Evolutionary conservation across 139 green algal species (phyloP), one percentile per base, ranked within the genome.

Genomic region (Pleodorina starrii): DNA sequence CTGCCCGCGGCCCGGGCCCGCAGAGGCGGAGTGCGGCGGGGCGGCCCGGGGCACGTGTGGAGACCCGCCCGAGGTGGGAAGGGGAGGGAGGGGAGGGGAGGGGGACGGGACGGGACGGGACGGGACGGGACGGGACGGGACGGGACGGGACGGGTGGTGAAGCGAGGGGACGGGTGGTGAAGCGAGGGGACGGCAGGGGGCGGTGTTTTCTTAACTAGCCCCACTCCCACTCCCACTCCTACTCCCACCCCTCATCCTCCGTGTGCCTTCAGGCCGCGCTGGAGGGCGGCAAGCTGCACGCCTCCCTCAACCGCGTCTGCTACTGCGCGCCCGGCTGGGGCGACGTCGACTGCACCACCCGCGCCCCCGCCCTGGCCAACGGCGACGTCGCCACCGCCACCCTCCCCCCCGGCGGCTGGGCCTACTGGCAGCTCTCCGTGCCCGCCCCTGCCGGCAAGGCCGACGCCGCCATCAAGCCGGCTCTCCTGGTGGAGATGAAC

Each of bases 291-390:
- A n/a, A 5, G 54, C 29, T 66, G 54, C 42, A 9, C 23, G 43
- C 74, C 25, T 59, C 29, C 16, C 40, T 87, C 42, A 87, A 77
- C 81, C 42, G 21, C 1, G 81, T 87, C 21, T 87, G 81, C n/a
- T 3, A 21, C 42, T 87, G 81, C 60, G 36, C 44, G 0, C 57
- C 36, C 16, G 29, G 29, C n/a, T 77, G 42, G 42, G 81, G 60
- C 43, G 81, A 87, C 60, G 48, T 46, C 19, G 81, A 68, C 81
- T 87, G 81, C 81, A 40, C 77, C 42, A 63, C 9, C 2, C 43
- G 4, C 17, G 81, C 25, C 2, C 60, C 81, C 14, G 0, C 27
- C 9, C 59, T 87, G 7, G 11, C 3, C 38, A 54, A 63, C 40
- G 60, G 60, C 42, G 3, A 46, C 21, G n/a, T 21, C 7, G 32